Evolutionary conservation across 2,329 filamentous ascomycete species (phyloP), one percentile per base, ranked within the genome.

Genomic region (Verticillium albo-atrum): DNA sequence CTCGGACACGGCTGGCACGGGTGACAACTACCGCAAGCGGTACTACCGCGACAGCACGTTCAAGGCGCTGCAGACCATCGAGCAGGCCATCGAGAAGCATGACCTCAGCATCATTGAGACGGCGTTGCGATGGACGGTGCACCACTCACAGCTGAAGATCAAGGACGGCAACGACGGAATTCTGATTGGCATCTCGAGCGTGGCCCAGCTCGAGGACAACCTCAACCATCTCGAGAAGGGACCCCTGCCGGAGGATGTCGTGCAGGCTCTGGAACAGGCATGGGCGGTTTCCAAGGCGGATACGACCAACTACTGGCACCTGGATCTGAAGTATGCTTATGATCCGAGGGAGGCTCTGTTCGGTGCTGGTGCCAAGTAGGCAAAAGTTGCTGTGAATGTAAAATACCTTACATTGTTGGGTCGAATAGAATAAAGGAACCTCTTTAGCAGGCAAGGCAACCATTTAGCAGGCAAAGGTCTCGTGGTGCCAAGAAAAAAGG

Each of bases 221-320:
- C 74, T 88, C 57, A 74, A 80, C 59, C 75, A 80, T 62, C 70
- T 88, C 30, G 83, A 87, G 70, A 85, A 86, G 82, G 89, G 90
- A 0, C 90, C 90, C 1, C 75, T 96, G 63, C 91, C 91, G 0
- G 84, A 90, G 14, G 90, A 92, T 27, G 88, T 96, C 17, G 82
- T 96, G 10, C 74, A 87, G 70, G 87, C 84, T 14, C 76, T 96
- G 60, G 91, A 96, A 66, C 78, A 90, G 72, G 91, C 90, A 3
- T 96, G 92, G 92, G 64, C 80, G 66, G 77, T 89, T n/a, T 78
- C 83, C 14, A 93, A 92, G 77, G 70, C 74, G 2, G 80, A 84
- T 34, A 76, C 78, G 10, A 63, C 77, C 9, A 75, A 77, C 55
- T 85, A 85, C 66, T 85, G 81, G 80, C 82, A 84, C 65, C 75